Evolutionary conservation across 78 protist genomes (phyloP).

Genomic region (Dictyostelium purpureum): DNA sequence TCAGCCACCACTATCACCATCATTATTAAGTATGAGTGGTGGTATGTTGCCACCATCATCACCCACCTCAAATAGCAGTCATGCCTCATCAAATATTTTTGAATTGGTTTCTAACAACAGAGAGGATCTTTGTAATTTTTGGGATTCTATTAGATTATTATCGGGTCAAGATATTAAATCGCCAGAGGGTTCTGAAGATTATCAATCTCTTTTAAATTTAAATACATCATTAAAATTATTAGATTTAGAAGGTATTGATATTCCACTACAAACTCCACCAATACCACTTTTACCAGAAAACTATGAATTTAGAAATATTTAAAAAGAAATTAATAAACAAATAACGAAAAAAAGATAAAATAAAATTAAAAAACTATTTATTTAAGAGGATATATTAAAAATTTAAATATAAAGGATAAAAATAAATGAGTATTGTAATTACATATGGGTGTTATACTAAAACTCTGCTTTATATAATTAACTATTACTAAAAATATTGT

Average conservation of each 20-base stretch:
- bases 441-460: too few species aligned
- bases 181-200: slow-evolving; percentile 51
- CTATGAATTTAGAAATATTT: slow-evolving; percentile 3
- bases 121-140: slow-evolving; percentile 36
- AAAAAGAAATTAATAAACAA: background rate
- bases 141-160: slow-evolving; percentile 12
- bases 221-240: slow-evolving; percentile 16
- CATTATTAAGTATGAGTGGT: background rate
- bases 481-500: too few species aligned
- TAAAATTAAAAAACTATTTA: background rate
- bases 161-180: background rate
- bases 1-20: background rate
- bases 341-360: background rate
- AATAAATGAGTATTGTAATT: too few species aligned
- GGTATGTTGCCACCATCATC: background rate
- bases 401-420: too few species aligned
- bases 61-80: background rate
- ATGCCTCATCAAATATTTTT: background rate
- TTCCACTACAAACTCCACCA: slow-evolving; percentile 39
- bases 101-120: background rate
- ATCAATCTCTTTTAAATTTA: slow-evolving; percentile 15
- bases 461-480: too few species aligned
- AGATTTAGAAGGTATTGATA: slow-evolving; percentile 53
- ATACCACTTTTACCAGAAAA: slow-evolving; percentile 26
- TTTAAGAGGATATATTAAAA: too few species aligned